Evolutionary conservation across 345 rosid genomes (phyloP).

Genomic region (Pelargonium nanum): DNA sequence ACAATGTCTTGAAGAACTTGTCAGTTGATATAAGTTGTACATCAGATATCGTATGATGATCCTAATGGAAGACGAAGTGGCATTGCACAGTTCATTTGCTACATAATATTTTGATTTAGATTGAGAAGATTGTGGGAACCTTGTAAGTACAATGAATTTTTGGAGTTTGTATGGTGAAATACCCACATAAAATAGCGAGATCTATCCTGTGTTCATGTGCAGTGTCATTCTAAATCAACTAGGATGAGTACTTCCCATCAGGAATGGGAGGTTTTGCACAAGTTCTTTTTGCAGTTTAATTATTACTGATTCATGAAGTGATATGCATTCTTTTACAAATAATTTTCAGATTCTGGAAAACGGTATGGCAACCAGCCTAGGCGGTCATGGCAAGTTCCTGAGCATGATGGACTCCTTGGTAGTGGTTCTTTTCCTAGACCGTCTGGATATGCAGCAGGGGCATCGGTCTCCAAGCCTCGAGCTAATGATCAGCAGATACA

Average conservation of each 20-base stretch:
- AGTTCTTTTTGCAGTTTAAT: slow-evolving; percentile 3
- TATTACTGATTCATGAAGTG: slow-evolving; percentile 3
- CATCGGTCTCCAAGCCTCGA: slow-evolving; percentile 50
- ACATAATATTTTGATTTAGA: neutral
- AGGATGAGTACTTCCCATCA: too few relatives aligned
- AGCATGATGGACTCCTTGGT: slow-evolving; percentile 97
- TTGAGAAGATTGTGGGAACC: neutral
- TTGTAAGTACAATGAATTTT: too few relatives aligned
- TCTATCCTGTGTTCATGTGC: neutral
- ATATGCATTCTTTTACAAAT: slow-evolving; percentile 1
- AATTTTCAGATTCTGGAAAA: slow-evolving; percentile 51
- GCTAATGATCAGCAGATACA: slow-evolving; percentile 57
- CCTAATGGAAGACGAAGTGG: neutral
- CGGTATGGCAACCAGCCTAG: slow-evolving; percentile 59
- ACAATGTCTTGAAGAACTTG: neutral
- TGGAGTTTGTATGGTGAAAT: neutral
- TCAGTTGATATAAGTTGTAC: neutral
- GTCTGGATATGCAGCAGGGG: slow-evolving; percentile 51
- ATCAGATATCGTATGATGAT: neutral
- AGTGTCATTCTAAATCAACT: neutral
- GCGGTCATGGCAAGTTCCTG: slow-evolving; percentile 71
- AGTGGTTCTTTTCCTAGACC: slow-evolving; percentile 90
- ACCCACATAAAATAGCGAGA: neutral
- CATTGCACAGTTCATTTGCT: neutral
- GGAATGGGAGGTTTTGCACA: too few relatives aligned